Evolutionary conservation across 2,329 filamentous ascomycete species (phyloP).

Genomic region (Ophiostoma ulmi): DNA sequence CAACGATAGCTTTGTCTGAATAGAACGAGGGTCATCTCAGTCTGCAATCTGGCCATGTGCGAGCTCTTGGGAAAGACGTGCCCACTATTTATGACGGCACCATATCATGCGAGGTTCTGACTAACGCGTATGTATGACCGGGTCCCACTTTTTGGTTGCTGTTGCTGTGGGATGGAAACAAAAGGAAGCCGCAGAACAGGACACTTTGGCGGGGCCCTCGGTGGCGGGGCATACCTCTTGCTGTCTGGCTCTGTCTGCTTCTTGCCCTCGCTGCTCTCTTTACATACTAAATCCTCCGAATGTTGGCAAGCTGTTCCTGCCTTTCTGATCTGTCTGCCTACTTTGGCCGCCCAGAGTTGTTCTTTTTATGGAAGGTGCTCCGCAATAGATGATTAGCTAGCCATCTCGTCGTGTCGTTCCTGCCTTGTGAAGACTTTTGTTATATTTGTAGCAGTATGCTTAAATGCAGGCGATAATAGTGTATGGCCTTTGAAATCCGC

Average conservation of each 20-base stretch:
- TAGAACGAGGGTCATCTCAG: background rate
- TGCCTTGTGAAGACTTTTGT: background rate
- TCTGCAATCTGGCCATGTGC: background rate
- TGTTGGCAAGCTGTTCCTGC: constrained; percentile 5
- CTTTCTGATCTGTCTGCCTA: background rate
- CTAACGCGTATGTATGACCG: background rate
- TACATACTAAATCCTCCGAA: background rate
- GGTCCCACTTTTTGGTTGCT: background rate
- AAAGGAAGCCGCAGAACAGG: constrained; percentile 16
- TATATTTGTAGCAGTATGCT: background rate
- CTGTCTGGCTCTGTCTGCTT: background rate
- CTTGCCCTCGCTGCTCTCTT: background rate
- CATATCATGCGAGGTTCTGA: background rate
- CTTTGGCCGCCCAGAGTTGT: background rate
- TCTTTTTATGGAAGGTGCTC: constrained; percentile 5
- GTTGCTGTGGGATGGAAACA: constrained; percentile 21
- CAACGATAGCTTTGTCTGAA: background rate
- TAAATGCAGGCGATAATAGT: background rate
- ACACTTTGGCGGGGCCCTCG: constrained; percentile 16
- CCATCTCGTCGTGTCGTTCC: background rate
- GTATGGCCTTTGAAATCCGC: background rate
- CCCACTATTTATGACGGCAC: constrained; percentile 20
- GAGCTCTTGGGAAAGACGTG: background rate
- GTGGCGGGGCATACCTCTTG: background rate
- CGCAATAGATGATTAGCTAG: background rate